A percentile compares a stretch with the other conserved stretches of the same genome.
These are phyloP conservation scores for Ceratocystis ficicola DNA, from an alignment of 2,329 filamentous ascomycete genomes.

Conservation along the genomic window DNA sequence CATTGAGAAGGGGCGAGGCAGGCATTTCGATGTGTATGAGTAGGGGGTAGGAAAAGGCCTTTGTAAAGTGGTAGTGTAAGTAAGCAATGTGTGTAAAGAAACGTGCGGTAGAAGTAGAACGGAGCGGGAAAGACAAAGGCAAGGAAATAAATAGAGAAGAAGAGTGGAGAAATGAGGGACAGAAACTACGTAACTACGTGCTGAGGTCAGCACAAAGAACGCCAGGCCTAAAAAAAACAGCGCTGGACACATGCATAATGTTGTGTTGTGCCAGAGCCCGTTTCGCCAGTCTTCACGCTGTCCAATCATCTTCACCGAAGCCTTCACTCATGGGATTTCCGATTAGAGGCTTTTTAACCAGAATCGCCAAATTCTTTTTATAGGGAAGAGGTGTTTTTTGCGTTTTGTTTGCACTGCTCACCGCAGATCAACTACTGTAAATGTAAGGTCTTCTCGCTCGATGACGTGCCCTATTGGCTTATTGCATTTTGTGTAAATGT, in stretches of 20 bases:
- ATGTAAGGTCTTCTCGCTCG: constrained; percentile 53
- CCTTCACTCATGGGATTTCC: background rate
- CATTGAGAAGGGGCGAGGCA: background rate
- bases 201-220: background rate
- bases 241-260: background rate
- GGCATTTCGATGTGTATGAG: background rate
- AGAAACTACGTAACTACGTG: background rate
- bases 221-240: background rate
- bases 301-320: background rate
- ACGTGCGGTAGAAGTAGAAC: background rate
- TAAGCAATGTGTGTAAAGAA: background rate
- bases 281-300: background rate
- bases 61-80: background rate
- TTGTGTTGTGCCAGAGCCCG: background rate
- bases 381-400: background rate
- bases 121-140: background rate
- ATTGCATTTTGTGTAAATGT: constrained; percentile 66
- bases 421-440: constrained; percentile 45
- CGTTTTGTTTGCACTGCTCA: constrained; percentile 23
- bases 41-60: background rate
- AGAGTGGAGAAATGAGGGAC: background rate
- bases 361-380: background rate
- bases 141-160: background rate
- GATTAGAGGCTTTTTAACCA: background rate
- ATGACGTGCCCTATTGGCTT: constrained; percentile 57